Conservation (phyloP, 139 green algal genomes). For the Medakamo hakoo region DNA sequence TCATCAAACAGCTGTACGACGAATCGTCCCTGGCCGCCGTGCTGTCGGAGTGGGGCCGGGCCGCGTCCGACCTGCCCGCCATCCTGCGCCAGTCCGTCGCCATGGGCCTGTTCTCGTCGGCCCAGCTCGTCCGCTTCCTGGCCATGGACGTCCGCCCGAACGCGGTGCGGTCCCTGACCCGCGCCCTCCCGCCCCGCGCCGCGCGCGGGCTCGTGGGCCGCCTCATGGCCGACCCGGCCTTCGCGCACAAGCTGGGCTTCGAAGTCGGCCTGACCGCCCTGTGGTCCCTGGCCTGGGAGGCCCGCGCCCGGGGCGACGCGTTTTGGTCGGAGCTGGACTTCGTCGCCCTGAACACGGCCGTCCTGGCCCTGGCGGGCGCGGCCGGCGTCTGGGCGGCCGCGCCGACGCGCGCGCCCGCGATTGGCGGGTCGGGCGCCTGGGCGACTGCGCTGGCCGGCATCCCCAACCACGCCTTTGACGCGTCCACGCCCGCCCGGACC, state of each 20-base stretch:
- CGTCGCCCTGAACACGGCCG: slow-evolving; percentile 68
- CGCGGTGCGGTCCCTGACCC: slow-evolving; percentile 63
- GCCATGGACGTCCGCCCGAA: slow-evolving; percentile 79
- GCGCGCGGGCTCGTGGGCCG: slow-evolving; percentile 79
- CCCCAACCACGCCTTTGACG: slow-evolving; percentile 72
- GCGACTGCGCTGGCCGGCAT: slow-evolving; percentile 52
- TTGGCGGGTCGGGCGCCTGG: slow-evolving; percentile 39
- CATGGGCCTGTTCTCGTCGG: slow-evolving; percentile 85
- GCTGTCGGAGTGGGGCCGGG: slow-evolving; percentile 78
- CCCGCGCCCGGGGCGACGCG: slow-evolving; percentile 32
- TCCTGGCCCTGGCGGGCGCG: slow-evolving; percentile 57
- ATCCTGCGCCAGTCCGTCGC: slow-evolving; percentile 75
- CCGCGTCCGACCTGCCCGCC: slow-evolving; percentile 63
- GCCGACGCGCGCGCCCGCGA: slow-evolving; percentile 51
- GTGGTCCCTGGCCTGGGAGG: slow-evolving; percentile 59
- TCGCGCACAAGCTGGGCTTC: slow-evolving; percentile 81
- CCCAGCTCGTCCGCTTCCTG: slow-evolving; percentile 83
- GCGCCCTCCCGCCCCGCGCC: slow-evolving; percentile 47
- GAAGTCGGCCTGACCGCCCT: slow-evolving; percentile 67
- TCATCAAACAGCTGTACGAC: slow-evolving; percentile 79
- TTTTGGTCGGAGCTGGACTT: slow-evolving; percentile 77
- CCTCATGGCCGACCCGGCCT: slow-evolving; percentile 91
- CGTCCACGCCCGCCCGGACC: slow-evolving; percentile 51
- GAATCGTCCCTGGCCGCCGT: slow-evolving; percentile 70
- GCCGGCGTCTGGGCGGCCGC: slow-evolving; percentile 74